Conservation (phyloP, 1,284 basidiomycete genomes). For the Tausonia pullulans region DNA sequence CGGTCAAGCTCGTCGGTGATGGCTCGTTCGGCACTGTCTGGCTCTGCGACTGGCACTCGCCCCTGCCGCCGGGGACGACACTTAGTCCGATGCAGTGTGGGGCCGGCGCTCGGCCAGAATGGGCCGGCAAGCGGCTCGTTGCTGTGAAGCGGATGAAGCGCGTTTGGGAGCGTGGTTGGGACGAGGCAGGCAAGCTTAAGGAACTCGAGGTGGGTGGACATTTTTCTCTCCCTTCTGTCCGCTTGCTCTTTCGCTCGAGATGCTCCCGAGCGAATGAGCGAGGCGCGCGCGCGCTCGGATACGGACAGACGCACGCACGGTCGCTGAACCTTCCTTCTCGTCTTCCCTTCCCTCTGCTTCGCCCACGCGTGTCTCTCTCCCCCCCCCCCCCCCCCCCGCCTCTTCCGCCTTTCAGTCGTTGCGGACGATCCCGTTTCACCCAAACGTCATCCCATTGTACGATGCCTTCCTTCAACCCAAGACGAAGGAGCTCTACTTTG, state of each 20-base stretch:
- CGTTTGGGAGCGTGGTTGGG: conserved; percentile 93
- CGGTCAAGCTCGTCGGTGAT: conserved; percentile 81
- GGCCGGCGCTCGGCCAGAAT: conserved; percentile 71
- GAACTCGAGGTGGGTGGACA: conserved; percentile 69
- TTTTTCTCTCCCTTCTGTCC: conserved; percentile 20
- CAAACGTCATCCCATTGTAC: conserved; percentile 96
- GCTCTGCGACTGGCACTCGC: conserved; percentile 98
- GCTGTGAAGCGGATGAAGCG: conserved; percentile 98
- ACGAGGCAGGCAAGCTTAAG: conserved; percentile 87
- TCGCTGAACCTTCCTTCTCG: neutral
- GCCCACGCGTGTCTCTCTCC: too few species aligned
- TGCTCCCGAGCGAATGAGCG: conserved; percentile 17
- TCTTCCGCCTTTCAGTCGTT: conserved; percentile 53
- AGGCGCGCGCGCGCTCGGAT: conserved; percentile 14
- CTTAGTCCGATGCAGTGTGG: conserved; percentile 82
- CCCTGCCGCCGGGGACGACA: conserved; percentile 73
- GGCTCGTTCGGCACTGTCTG: conserved; percentile 97
- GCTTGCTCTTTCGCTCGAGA: conserved; percentile 18
- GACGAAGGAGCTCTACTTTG: conserved; percentile 93
- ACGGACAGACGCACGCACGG: neutral
- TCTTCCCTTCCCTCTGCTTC: conserved; percentile 1
- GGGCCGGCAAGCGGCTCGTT: conserved; percentile 86
- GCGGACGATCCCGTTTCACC: conserved; percentile 84
- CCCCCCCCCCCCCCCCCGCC: neutral
- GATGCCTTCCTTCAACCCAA: conserved; percentile 89